Base-by-base conservation (phyloP, 768 basidiomycete species). In the Holtermannia corniformis region DNA sequence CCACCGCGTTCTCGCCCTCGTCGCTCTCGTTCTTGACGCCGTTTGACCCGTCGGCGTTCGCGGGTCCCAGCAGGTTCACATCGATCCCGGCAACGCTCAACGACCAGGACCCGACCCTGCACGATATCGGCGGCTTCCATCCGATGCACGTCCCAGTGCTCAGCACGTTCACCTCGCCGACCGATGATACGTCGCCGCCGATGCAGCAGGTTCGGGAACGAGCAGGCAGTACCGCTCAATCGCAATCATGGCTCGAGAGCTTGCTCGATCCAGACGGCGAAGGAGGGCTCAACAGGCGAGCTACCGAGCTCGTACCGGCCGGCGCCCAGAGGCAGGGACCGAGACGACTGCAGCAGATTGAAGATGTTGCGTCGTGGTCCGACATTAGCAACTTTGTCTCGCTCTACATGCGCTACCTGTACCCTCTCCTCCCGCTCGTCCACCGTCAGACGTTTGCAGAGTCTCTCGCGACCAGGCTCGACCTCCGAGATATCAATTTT, bases 371-470 rank as follows among this genome's bases (percentile, higher is more conserved):
- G 7, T 55, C 41, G 22, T 67, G 65, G 65, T 53, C 65, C 2
- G 60, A 67, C 44, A 63, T 67, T 19, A 56, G 52, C 4, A 60
- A 65, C 41, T 67, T 62, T 47, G 63, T 65, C 44, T 59, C 61
- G 28, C 53, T 67, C 14, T 67, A 64, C 55, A 40, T 67, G 28
- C 56, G 61, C 47, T 67, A 64, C 50, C 53, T 64, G 12, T 67
- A 67, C 40, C 65, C 65, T 2, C 49, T 67, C 2, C 22, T 63
- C 20, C 65, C 65, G 4, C 55, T 67, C 5, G 63, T 67, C 7
- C 65, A 67, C 44, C 61, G 63, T 12, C 63, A 63, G 14, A 67
- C 65, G 1, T 67, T 67, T 45, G 58, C 65, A 4, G 65, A 67
- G 48, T 37, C 59, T 41, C 56, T 67, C 4, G 65, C 65, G 5